Percentiles rank a stretch among this genome's conserved stretches.
phyloP scores from a whole-genome alignment of 768 basidiomycete species.

The Tricholoma terreum region DNA sequence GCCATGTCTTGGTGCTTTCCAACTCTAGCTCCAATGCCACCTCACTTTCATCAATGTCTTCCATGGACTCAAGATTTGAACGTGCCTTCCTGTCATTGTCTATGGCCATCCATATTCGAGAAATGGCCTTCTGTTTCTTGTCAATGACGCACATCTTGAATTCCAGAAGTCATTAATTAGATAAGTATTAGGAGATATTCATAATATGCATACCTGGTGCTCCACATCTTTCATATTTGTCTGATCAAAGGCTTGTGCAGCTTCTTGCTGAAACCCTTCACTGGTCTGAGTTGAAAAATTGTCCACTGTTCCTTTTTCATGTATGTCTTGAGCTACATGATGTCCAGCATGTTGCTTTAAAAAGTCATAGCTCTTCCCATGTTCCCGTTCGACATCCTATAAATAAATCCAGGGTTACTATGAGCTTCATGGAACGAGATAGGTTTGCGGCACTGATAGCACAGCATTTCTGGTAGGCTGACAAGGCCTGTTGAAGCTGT shows the following conservation, averaged over 20 bases:
- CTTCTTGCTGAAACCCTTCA: conserved; percentile 31
- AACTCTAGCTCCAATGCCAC: not conserved
- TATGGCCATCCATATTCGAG: conserved; percentile 23
- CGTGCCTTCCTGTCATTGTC: conserved; percentile 15
- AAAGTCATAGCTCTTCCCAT: conserved; percentile 28
- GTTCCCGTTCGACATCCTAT: conserved; percentile 5
- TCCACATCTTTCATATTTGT: conserved; percentile 28
- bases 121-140: conserved; percentile 26
- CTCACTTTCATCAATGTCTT: not conserved
- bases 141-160: conserved; percentile 23
- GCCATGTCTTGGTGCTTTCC: no score
- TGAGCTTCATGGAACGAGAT: no score
- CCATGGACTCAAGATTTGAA: not conserved
- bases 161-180: conserved; percentile 1
- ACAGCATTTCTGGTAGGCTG: conserved; percentile 20
- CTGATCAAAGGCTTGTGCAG: conserved; percentile 23
- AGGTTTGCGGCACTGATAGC: no score
- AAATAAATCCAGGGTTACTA: no score
- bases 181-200: not conserved
- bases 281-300: conserved; percentile 26
- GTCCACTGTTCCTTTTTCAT: conserved; percentile 23
- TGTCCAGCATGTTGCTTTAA: conserved; percentile 24
- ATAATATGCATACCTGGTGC: conserved; percentile 19
- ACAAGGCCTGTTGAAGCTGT: conserved; percentile 11
- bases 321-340: conserved; percentile 24